Percentiles rank a stretch among this genome's conserved stretches.
These are phyloP conservation scores for Pyrenochaeta sp. DNA, from an alignment of 2,329 filamentous ascomycete species.

Conservation along the genomic window DNA sequence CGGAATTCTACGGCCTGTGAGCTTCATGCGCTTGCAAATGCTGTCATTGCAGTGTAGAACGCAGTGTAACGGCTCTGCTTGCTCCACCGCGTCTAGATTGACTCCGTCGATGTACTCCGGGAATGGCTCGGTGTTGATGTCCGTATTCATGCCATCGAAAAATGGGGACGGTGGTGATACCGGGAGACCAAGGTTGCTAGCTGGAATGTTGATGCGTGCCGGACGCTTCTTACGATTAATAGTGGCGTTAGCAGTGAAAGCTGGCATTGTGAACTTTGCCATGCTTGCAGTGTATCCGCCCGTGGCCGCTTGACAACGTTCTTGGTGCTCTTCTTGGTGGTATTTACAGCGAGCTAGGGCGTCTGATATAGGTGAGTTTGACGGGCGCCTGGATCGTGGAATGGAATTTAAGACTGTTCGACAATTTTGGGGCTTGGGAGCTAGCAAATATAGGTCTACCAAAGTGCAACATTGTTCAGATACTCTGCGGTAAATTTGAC, in stretches of 20 bases:
- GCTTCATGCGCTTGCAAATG: background rate
- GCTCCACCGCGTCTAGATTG: background rate
- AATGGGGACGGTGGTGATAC: conserved; percentile 10
- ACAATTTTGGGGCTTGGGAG: too few relatives aligned
- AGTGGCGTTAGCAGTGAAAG: background rate
- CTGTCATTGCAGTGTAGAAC: background rate
- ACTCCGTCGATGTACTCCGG: conserved; percentile 1
- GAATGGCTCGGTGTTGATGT: conserved; percentile 11
- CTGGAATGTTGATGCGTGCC: background rate
- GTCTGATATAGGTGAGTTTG: too few relatives aligned
- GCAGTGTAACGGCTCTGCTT: conserved; percentile 1
- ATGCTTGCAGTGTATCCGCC: background rate
- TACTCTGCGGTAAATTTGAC: too few relatives aligned
- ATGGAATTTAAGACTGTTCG: too few relatives aligned
- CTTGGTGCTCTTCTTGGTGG: background rate
- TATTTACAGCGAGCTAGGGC: background rate
- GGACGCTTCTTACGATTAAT: background rate
- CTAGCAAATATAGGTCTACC: too few relatives aligned
- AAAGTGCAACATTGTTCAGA: too few relatives aligned
- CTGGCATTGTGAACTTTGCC: background rate
- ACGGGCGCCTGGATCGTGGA: too few relatives aligned
- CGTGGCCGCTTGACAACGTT: background rate
- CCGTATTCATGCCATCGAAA: background rate
- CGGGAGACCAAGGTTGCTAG: background rate
- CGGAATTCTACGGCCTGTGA: background rate